Evolutionary conservation across 192 early-diverging fungal species (phyloP).

Genomic region (Dissophora globulifera): DNA sequence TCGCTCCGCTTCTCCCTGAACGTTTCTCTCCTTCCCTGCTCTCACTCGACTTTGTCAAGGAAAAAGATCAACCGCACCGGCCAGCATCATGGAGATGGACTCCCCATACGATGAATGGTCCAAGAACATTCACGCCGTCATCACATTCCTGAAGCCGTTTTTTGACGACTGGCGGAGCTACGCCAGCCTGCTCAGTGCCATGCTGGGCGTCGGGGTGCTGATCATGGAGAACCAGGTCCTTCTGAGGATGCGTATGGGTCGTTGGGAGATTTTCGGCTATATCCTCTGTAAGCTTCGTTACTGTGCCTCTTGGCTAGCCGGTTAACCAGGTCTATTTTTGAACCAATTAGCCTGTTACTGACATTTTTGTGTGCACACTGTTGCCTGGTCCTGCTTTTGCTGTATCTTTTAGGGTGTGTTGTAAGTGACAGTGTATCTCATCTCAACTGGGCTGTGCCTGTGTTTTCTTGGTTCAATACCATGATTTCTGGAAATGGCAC

Average conservation of each 20-base stretch:
- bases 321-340: too few relatives aligned
- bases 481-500: too few relatives aligned
- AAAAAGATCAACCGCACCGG: too few relatives aligned
- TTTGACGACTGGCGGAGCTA: conserved; percentile 54
- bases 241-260: conserved; percentile 50
- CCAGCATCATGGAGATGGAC: conserved; percentile 15
- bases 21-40: too few relatives aligned
- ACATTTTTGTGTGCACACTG: too few relatives aligned
- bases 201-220: conserved; percentile 43
- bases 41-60: too few relatives aligned
- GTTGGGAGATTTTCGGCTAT: conserved; percentile 53
- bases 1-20: too few relatives aligned
- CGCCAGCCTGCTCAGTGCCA: conserved; percentile 24
- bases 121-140: conserved; percentile 46
- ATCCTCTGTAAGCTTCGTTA: conserved; percentile 37
- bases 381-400: neutral
- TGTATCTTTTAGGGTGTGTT: conserved; percentile 45
- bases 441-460: neutral
- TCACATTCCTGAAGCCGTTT: conserved; percentile 47
- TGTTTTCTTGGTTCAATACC: too few relatives aligned
- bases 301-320: neutral
- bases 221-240: conserved; percentile 53
- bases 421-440: conserved; percentile 29
- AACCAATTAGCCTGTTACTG: too few relatives aligned
- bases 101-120: conserved; percentile 53